phyloP scores from a whole-genome alignment of 805 yeast genomes.

The Starmera quercuum region DNA sequence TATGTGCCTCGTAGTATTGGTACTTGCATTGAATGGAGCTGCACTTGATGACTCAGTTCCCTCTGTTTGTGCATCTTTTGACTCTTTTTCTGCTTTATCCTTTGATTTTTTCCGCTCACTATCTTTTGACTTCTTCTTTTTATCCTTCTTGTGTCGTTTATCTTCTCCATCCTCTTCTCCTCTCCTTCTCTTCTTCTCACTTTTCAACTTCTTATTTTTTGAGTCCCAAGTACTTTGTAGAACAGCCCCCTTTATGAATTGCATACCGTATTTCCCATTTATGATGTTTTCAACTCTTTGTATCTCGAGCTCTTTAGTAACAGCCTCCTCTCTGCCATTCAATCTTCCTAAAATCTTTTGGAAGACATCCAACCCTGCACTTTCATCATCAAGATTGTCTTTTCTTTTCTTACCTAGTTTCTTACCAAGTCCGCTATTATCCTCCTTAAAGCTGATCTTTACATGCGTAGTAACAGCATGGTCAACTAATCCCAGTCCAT shows the following conservation, averaged over 20 bases:
- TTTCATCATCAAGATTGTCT: constrained; percentile 76
- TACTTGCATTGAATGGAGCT: no score
- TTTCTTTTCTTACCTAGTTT: constrained; percentile 49
- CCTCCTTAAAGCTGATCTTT: constrained; percentile 75
- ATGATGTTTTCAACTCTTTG: constrained; percentile 62
- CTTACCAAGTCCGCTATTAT: constrained; percentile 87
- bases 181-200: constrained; percentile 22
- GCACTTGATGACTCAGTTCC: constrained; percentile 18
- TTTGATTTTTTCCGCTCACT: constrained; percentile 19
- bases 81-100: constrained; percentile 19
- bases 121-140: constrained; percentile 19
- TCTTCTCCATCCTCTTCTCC: constrained; percentile 21
- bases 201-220: constrained; percentile 33
- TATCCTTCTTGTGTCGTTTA: constrained; percentile 3
- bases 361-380: constrained; percentile 88
- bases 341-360: constrained; percentile 84
- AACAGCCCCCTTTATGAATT: constrained; percentile 80
- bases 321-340: constrained; percentile 74
- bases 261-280: constrained; percentile 85
- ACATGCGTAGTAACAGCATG: constrained; percentile 75
- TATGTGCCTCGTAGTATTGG: no score
- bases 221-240: constrained; percentile 79
- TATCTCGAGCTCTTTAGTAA: constrained; percentile 57
- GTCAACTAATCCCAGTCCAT: constrained; percentile 68
- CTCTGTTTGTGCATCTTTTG: constrained; percentile 19